These are phyloP conservation scores for Monosporascus sp. DNA, from an alignment of 2,329 filamentous ascomycete genomes.

Conservation along the genomic window DNA sequence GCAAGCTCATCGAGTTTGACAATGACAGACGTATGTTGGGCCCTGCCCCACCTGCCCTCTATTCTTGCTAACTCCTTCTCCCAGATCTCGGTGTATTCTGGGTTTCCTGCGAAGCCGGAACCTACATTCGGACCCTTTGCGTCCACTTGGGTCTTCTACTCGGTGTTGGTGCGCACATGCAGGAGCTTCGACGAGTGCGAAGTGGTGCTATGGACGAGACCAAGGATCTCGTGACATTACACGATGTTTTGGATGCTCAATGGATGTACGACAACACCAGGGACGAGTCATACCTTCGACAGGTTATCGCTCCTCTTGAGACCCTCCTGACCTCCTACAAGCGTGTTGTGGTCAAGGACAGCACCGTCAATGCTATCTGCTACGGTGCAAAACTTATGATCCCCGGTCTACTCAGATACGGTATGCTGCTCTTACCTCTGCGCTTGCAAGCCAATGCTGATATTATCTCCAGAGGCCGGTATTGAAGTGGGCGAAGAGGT, in stretches of 20 bases:
- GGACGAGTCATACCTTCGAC: constrained; percentile 88
- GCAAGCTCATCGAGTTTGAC: constrained; percentile 95
- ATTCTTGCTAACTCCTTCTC: neutral
- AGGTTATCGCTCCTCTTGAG: constrained; percentile 88
- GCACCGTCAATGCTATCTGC: constrained; percentile 92
- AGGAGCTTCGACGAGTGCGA: constrained; percentile 90
- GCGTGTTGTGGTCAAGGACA: constrained; percentile 96
- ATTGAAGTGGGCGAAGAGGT: constrained; percentile 96
- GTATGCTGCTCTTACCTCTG: constrained; percentile 41
- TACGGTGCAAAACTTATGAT: constrained; percentile 99
- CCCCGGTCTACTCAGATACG: constrained; percentile 88
- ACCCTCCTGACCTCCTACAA: constrained; percentile 90
- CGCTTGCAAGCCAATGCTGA: constrained; percentile 5
- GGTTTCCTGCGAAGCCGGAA: constrained; percentile 98
- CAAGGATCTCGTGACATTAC: constrained; percentile 83
- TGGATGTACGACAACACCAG: constrained; percentile 94
- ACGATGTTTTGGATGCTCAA: constrained; percentile 93
- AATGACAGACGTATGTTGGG: constrained; percentile 66
- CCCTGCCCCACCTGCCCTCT: neutral
- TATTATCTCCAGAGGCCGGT: constrained; percentile 58
- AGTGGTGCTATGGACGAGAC: constrained; percentile 93
- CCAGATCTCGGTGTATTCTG: constrained; percentile 90
- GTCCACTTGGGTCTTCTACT: constrained; percentile 77
- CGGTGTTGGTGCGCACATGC: constrained; percentile 94
- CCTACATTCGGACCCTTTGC: constrained; percentile 97